Percentiles rank a stretch among this genome's conserved stretches.
Evolutionary conservation across 2,329 filamentous ascomycete species (phyloP).

Genomic region (Penicillium nordicum): DNA sequence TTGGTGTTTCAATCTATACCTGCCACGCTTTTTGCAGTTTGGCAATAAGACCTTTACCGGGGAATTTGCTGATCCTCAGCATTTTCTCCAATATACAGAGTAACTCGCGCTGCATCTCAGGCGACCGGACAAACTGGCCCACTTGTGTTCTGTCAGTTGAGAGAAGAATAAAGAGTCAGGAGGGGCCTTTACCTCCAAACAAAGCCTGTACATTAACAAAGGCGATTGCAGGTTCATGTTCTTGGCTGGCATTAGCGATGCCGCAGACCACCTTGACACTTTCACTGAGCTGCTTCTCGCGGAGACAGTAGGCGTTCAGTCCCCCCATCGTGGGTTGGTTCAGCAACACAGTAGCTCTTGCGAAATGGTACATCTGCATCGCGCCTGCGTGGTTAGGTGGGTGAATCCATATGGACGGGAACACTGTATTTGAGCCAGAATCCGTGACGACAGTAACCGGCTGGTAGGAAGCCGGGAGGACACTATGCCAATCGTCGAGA

Average conservation of each 20-base stretch:
- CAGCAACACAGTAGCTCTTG: slow-evolving; percentile 51
- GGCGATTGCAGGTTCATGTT: slow-evolving; percentile 17
- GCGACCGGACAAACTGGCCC: slow-evolving; percentile 15
- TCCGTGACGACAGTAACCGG: slow-evolving; percentile 33
- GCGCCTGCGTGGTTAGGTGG: slow-evolving; percentile 48
- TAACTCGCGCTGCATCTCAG: slow-evolving; percentile 10
- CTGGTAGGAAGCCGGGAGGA: slow-evolving; percentile 40
- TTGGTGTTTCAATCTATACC: slow-evolving; percentile 17
- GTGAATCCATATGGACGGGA: slow-evolving; percentile 51
- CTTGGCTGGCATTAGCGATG: slow-evolving; percentile 15
- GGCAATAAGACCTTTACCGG: slow-evolving; percentile 9
- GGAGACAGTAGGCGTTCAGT: slow-evolving; percentile 42
- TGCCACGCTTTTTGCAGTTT: slow-evolving; percentile 11
- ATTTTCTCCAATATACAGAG: slow-evolving; percentile 12
- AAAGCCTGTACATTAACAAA: slow-evolving; percentile 24
- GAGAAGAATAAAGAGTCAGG: not conserved
- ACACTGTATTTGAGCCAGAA: slow-evolving; percentile 15
- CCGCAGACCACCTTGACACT: slow-evolving; percentile 15
- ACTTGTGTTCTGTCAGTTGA: not conserved
- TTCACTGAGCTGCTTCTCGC: slow-evolving; percentile 16
- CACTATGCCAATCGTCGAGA: slow-evolving; percentile 48
- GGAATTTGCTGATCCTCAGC: slow-evolving; percentile 17
- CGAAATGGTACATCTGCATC: slow-evolving; percentile 52
- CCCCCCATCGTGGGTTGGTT: slow-evolving; percentile 51
- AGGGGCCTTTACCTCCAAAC: slow-evolving; percentile 13